Conservation (phyloP, 768 basidiomycete species). For the Boletus insuetus region DNA sequence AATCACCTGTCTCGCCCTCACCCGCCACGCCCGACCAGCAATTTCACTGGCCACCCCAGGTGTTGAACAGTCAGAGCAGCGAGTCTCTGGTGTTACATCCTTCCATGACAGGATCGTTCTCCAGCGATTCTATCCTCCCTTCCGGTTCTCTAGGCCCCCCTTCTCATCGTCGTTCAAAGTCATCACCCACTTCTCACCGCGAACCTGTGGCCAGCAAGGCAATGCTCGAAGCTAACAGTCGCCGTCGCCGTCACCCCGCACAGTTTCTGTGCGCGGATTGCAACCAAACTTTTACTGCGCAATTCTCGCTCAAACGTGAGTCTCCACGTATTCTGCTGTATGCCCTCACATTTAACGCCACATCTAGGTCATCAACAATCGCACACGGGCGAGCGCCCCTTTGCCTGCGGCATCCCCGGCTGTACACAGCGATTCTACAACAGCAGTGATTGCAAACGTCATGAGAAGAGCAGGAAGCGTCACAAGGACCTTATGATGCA, state of each 20-base stretch:
- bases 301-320: conserved; percentile 34
- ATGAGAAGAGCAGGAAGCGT: conserved; percentile 34
- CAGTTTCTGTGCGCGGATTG: conserved; percentile 18
- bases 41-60: conserved; percentile 3
- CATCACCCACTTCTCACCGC: conserved; percentile 8
- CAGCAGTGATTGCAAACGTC: conserved; percentile 34
- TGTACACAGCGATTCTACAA: conserved; percentile 30
- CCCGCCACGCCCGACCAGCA: conserved; percentile 12
- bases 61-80: conserved; percentile 1
- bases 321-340: neutral
- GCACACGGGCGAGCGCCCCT: conserved; percentile 28
- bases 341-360: conserved; percentile 1
- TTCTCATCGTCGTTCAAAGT: conserved; percentile 18
- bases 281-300: conserved; percentile 27
- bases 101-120: neutral
- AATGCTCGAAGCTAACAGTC: conserved; percentile 31
- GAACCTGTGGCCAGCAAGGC: conserved; percentile 31
- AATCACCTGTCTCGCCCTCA: conserved; percentile 17
- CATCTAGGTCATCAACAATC: conserved; percentile 28
- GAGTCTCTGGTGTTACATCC: conserved; percentile 3
- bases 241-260: conserved; percentile 30
- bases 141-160: neutral
- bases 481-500: conserved; percentile 18
- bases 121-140: conserved; percentile 2
- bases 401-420: conserved; percentile 23